Evolutionary conservation across 257 asterid species (phyloP).

Genomic region (Linderniella brevidens): DNA sequence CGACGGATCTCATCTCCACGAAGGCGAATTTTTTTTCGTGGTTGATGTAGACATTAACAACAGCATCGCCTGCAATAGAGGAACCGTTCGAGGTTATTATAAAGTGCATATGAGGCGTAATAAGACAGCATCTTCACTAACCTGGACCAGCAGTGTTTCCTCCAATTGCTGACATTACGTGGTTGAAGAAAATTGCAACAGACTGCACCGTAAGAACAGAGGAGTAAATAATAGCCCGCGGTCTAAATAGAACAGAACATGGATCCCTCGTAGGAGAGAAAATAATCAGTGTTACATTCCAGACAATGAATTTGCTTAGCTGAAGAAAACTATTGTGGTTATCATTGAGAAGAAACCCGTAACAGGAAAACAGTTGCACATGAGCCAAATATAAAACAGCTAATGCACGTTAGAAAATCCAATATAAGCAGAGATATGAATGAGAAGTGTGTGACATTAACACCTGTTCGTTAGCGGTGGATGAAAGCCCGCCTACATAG

Average conservation of each 20-base stretch:
- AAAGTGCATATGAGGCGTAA: not conserved
- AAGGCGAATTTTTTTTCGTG: conserved; percentile 95
- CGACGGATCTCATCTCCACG: conserved; percentile 97
- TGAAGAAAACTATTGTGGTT: not conserved
- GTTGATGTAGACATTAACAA: conserved; percentile 83
- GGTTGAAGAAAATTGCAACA: conserved; percentile 91
- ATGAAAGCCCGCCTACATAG: conserved; percentile 96
- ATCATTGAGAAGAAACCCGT: no score
- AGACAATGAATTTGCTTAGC: not conserved
- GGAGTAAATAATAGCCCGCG: not conserved
- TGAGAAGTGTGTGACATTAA: conserved; percentile 1
- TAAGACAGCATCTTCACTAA: conserved; percentile 12
- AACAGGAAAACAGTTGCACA: no score
- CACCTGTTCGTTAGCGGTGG: conserved; percentile 95
- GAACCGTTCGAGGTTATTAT: not conserved
- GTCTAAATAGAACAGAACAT: not conserved
- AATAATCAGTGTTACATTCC: not conserved
- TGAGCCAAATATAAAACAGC: not conserved
- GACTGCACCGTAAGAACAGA: conserved; percentile 31
- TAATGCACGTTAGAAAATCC: no score
- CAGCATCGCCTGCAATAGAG: conserved; percentile 78
- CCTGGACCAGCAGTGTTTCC: conserved; percentile 99
- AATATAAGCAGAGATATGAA: no score
- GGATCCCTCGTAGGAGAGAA: no score
- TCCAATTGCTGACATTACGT: conserved; percentile 91